These are phyloP conservation scores for Exserohilum rostratum DNA, from an alignment of 2,329 filamentous ascomycete genomes.

Conservation along the genomic window DNA sequence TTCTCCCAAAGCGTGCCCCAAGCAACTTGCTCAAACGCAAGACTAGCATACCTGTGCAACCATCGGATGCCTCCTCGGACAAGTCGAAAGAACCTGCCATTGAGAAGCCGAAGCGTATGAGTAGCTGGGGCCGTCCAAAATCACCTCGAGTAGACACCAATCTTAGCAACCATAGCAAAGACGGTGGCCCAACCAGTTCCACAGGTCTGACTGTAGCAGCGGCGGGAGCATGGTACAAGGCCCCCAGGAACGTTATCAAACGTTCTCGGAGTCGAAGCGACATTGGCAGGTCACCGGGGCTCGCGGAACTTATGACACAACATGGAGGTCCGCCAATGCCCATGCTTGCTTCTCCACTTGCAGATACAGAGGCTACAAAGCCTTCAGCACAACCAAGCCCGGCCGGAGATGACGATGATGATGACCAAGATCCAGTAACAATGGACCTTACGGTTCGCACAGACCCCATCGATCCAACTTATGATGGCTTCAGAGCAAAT, in stretches of 20 bases:
- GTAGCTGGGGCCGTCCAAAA: constrained; percentile 51
- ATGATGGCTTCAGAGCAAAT: constrained; percentile 78
- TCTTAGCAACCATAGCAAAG: constrained; percentile 54
- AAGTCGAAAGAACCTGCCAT: constrained; percentile 40
- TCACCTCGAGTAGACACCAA: constrained; percentile 50
- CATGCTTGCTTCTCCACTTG: constrained; percentile 57
- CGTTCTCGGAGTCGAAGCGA: constrained; percentile 65
- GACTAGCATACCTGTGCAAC: constrained; percentile 43
- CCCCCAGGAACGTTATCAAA: constrained; percentile 53
- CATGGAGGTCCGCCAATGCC: constrained; percentile 65
- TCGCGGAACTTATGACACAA: constrained; percentile 62
- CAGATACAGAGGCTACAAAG: constrained; percentile 46
- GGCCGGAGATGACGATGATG: constrained; percentile 49
- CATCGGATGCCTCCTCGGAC: constrained; percentile 29
- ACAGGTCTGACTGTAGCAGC: constrained; percentile 41
- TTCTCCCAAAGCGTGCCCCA: constrained; percentile 51
- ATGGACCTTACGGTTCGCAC: constrained; percentile 67
- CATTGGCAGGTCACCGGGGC: constrained; percentile 52
- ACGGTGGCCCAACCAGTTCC: constrained; percentile 60
- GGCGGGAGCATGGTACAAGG: constrained; percentile 45
- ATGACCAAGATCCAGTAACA: constrained; percentile 62
- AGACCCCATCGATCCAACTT: constrained; percentile 72
- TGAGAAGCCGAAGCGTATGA: constrained; percentile 48
- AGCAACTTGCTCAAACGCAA: constrained; percentile 58
- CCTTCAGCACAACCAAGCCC: constrained; percentile 40